These are phyloP conservation scores for Aspergillus pseudoglaucus DNA, from an alignment of 2,329 filamentous ascomycete genomes.

Conservation along the genomic window DNA sequence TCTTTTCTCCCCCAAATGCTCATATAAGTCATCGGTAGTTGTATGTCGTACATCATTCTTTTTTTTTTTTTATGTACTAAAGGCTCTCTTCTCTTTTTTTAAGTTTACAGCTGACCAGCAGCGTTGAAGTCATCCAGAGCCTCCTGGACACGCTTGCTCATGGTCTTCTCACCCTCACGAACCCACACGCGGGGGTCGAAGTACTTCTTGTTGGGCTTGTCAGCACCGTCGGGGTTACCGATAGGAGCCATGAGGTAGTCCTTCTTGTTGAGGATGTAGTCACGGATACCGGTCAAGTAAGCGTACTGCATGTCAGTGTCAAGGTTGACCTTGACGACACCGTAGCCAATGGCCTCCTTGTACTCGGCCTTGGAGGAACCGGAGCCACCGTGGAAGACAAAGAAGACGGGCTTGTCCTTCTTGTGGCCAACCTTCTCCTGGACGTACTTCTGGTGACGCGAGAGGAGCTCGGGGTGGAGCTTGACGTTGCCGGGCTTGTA, in stretches of 20 bases:
- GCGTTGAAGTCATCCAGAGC: constrained; percentile 91
- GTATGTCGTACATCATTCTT: neutral
- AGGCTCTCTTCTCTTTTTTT: neutral
- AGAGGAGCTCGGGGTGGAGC: constrained; percentile 89
- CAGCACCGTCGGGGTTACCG: constrained; percentile 88
- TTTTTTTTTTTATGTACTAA: neutral
- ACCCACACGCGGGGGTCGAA: constrained; percentile 92
- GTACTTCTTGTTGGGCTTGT: constrained; percentile 99
- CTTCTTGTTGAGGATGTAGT: constrained; percentile 91
- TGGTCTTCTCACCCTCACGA: constrained; percentile 89
- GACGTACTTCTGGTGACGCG: constrained; percentile 93
- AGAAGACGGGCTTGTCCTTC: constrained; percentile 90
- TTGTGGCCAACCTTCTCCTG: constrained; percentile 66
- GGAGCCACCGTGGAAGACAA: constrained; percentile 98
- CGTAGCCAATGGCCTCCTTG: constrained; percentile 77
- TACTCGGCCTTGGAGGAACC: constrained; percentile 89
- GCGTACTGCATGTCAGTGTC: constrained; percentile 97
- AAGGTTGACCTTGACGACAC: constrained; percentile 99
- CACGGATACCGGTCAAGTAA: constrained; percentile 85
- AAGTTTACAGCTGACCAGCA: constrained; percentile 63
- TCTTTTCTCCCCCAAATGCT: no score
- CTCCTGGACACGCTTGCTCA: constrained; percentile 71
- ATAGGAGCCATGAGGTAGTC: constrained; percentile 83
- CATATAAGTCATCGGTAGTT: neutral
- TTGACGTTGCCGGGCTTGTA: constrained; percentile 98